Conservation (phyloP, 768 basidiomycete species). For the Candolleomyces aberdarensis region DNA sequence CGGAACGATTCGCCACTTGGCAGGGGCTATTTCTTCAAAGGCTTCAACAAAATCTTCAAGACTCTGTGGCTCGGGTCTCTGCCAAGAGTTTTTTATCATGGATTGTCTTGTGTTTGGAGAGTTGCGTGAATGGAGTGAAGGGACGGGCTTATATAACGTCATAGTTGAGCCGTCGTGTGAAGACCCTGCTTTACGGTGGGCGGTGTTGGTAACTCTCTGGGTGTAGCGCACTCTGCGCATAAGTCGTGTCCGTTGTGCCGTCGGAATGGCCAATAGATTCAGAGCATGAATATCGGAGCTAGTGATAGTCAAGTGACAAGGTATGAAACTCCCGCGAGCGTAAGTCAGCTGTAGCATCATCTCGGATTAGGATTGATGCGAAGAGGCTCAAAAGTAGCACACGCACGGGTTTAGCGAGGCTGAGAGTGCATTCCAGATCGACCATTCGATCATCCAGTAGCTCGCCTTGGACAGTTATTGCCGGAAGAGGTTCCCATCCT, state of each 20-base stretch:
- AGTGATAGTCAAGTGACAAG: background rate
- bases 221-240: background rate
- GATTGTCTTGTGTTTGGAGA: background rate
- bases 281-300: background rate
- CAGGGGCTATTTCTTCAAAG: background rate
- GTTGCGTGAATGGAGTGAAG: background rate
- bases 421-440: slow-evolving; percentile 12
- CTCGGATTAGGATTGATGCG: background rate
- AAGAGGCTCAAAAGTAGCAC: background rate
- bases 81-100: background rate
- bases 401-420: background rate
- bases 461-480: slow-evolving; percentile 9
- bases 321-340: background rate
- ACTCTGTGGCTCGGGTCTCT: background rate
- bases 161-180: background rate
- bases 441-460: slow-evolving; percentile 15
- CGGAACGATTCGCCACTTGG: background rate
- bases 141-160: too few species aligned
- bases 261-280: background rate
- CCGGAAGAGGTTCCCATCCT: slow-evolving; percentile 22
- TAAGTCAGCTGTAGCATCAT: background rate
- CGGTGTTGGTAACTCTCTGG: background rate
- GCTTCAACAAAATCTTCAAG: background rate
- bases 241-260: background rate
- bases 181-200: background rate